phyloP scores from a whole-genome alignment of 2,329 filamentous ascomycete species.

The Metarhizium sp. region DNA sequence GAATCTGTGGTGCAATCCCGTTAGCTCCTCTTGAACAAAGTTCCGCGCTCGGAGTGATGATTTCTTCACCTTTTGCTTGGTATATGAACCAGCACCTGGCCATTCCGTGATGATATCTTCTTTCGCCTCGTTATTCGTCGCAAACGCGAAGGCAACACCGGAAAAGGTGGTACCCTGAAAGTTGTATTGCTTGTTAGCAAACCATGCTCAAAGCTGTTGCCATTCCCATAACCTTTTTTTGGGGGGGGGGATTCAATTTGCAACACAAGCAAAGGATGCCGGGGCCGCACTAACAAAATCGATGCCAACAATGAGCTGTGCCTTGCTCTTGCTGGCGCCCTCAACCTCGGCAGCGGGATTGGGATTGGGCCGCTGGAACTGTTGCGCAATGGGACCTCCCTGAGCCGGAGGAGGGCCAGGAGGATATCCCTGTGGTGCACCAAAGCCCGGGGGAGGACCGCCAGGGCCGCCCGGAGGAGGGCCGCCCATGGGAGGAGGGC shows the following conservation, averaged over 20 bases:
- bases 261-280: neutral
- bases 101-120: constrained; percentile 99
- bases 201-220: neutral
- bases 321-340: constrained; percentile 81
- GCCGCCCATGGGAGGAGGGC: constrained; percentile 30
- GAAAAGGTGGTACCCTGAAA: constrained; percentile 89
- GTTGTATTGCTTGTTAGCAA: constrained; percentile 6
- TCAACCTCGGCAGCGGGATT: constrained; percentile 65
- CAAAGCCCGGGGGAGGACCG: constrained; percentile 35
- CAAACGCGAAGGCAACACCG: constrained; percentile 93
- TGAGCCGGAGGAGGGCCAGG: constrained; percentile 31
- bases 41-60: neutral
- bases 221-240: neutral
- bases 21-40: neutral
- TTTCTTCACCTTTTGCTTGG: constrained; percentile 82
- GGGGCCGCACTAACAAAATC: constrained; percentile 66
- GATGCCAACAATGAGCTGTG: constrained; percentile 96
- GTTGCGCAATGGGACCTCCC: constrained; percentile 29
- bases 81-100: constrained; percentile 94
- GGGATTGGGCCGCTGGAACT: constrained; percentile 27
- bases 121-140: constrained; percentile 93
- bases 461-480: constrained; percentile 27
- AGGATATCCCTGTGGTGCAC: constrained; percentile 37
- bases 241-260: neutral
- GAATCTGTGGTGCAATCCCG: constrained; percentile 53